Conservation (phyloP, 2,329 filamentous ascomycete genomes). For the Pyrenochaeta sp. region DNA sequence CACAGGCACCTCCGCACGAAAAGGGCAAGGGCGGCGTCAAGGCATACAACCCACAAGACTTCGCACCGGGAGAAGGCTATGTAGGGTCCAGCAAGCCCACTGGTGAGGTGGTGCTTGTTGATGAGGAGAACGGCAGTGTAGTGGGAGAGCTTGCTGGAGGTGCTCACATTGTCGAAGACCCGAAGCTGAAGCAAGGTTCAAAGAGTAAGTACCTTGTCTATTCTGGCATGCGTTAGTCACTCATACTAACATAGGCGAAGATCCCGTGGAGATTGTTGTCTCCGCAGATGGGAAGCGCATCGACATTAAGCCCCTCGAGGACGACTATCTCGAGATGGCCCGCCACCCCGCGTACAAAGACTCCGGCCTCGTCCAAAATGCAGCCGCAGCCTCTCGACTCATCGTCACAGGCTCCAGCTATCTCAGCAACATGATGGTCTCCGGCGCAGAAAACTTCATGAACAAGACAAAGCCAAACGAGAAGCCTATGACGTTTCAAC, state of each 20-base stretch:
- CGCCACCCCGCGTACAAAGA: constrained; percentile 92
- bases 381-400: constrained; percentile 85
- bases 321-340: constrained; percentile 77
- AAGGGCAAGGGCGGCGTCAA: constrained; percentile 44
- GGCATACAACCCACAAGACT: constrained; percentile 82
- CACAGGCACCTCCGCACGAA: constrained; percentile 65
- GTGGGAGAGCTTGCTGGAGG: constrained; percentile 89
- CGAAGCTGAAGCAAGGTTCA: constrained; percentile 79
- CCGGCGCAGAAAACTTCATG: constrained; percentile 80
- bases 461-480: constrained; percentile 78
- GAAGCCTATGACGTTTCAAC: constrained; percentile 87
- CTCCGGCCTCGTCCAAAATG: constrained; percentile 85
- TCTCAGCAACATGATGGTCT: constrained; percentile 78
- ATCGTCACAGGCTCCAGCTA: constrained; percentile 88
- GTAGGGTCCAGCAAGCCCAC: constrained; percentile 55
- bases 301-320: constrained; percentile 71
- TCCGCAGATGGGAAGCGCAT: constrained; percentile 73
- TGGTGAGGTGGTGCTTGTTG: constrained; percentile 88
- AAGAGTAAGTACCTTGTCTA: constrained; percentile 72
- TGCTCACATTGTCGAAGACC: constrained; percentile 80
- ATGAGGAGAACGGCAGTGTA: constrained; percentile 95
- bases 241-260: constrained; percentile 54
- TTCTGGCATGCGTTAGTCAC: constrained; percentile 8
- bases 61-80: constrained; percentile 81
- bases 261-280: constrained; percentile 81